Evolutionary conservation across 1,139 yeast genomes (phyloP).

Genomic region (Casaregolazyma lundiana): DNA sequence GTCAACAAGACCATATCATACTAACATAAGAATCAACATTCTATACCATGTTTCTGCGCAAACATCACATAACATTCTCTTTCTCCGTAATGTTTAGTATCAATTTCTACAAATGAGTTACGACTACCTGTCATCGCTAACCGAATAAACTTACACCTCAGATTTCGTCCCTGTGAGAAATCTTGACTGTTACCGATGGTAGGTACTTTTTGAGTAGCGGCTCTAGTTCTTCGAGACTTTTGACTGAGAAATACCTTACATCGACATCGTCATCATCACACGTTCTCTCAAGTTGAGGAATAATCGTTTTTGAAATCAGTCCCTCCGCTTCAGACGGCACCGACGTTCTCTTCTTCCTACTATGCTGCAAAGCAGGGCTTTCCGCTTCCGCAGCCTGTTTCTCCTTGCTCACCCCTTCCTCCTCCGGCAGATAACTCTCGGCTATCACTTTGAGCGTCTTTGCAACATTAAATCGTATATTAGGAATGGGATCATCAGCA

Average conservation of each 20-base stretch:
- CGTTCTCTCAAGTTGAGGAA: slow-evolving; percentile 63
- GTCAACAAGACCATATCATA: too few relatives aligned
- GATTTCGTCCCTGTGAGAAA: neutral
- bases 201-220: slow-evolving; percentile 6
- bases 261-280: slow-evolving; percentile 77
- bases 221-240: slow-evolving; percentile 38
- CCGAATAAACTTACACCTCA: neutral
- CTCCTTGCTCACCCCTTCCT: slow-evolving; percentile 17
- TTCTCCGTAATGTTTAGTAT: neutral
- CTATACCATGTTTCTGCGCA: neutral
- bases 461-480: slow-evolving; percentile 91
- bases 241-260: slow-evolving; percentile 78
- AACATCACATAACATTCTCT: too few relatives aligned
- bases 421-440: slow-evolving; percentile 42
- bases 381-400: slow-evolving; percentile 17
- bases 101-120: slow-evolving; percentile 1
- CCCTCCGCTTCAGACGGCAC: slow-evolving; percentile 26
- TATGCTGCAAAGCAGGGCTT: slow-evolving; percentile 12
- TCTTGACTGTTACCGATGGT: slow-evolving; percentile 7
- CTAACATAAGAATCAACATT: neutral
- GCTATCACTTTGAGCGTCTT: slow-evolving; percentile 67
- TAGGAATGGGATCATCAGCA: slow-evolving; percentile 80
- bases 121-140: too few relatives aligned
- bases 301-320: slow-evolving; percentile 51
- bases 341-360: slow-evolving; percentile 13